Evolutionary conservation across 2,329 filamentous ascomycete genomes (phyloP).

Genomic region (Aspergillus eucalypticola): DNA sequence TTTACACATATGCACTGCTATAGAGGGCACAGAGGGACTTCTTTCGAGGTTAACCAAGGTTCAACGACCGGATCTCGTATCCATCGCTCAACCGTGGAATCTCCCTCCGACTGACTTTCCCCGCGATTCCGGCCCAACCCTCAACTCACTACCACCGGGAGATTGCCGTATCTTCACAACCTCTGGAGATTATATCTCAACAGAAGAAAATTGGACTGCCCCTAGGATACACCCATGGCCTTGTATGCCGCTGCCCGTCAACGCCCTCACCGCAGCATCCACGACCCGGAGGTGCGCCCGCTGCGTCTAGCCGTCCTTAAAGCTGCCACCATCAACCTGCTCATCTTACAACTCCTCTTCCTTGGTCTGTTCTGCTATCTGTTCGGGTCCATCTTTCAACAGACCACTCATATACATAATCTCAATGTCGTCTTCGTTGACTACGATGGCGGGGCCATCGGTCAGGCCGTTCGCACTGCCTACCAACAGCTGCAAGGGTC

Average conservation of each 20-base stretch:
- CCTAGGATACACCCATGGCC: background rate
- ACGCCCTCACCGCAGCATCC: conserved; percentile 6
- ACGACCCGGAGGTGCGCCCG: conserved; percentile 7
- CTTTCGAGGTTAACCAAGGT: no score
- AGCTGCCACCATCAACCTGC: conserved; percentile 28
- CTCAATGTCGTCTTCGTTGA: conserved; percentile 41
- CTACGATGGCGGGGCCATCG: conserved; percentile 41
- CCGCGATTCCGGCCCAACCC: background rate
- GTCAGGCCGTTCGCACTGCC: conserved; percentile 33
- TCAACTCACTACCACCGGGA: background rate
- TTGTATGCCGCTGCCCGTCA: conserved; percentile 6
- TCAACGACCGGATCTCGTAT: background rate
- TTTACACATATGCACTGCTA: no score
- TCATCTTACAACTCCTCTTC: conserved; percentile 41
- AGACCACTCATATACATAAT: conserved; percentile 34
- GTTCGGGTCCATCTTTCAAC: conserved; percentile 41
- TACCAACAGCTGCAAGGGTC: conserved; percentile 31
- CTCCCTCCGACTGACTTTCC: no score
- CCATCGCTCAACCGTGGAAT: background rate
- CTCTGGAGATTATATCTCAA: background rate
- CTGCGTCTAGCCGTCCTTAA: conserved; percentile 17
- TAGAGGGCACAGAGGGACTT: no score
- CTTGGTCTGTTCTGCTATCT: conserved; percentile 39
- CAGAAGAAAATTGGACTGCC: background rate
- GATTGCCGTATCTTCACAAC: background rate